Conservation (phyloP, 805 yeast genomes). For the Brettanomyces bruxellensis region DNA sequence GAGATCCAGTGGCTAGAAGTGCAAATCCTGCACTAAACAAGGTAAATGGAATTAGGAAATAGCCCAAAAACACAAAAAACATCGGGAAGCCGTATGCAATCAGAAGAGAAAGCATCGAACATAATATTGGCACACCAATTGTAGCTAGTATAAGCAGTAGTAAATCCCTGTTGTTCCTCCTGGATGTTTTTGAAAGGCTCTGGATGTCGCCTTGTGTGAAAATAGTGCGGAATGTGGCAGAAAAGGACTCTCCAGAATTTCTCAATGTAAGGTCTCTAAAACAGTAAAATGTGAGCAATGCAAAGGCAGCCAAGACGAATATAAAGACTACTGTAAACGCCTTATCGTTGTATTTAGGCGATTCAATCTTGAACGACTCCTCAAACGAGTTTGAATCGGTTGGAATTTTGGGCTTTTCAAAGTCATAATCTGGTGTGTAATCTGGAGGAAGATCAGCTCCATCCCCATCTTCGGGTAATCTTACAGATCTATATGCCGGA, state of each 20-base stretch:
- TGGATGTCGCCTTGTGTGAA: background rate
- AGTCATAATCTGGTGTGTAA: slow-evolving; percentile 10
- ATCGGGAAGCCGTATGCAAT: slow-evolving; percentile 21
- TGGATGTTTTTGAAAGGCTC: slow-evolving; percentile 1
- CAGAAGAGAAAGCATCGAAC: slow-evolving; percentile 12
- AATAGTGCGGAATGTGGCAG: background rate
- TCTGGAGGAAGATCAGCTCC: background rate
- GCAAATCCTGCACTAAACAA: slow-evolving; percentile 15
- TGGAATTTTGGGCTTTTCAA: slow-evolving; percentile 24
- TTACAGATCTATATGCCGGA: background rate
- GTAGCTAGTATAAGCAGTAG: slow-evolving; percentile 7
- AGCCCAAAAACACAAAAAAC: slow-evolving; percentile 21
- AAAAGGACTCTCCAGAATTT: background rate
- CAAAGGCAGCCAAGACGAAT: slow-evolving; percentile 13
- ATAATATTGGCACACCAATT: slow-evolving; percentile 13
- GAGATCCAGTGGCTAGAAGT: slow-evolving; percentile 12
- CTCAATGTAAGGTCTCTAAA: background rate
- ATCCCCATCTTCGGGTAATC: background rate
- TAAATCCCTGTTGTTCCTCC: slow-evolving; percentile 3
- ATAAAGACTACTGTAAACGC: slow-evolving; percentile 49
- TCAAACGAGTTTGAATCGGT: slow-evolving; percentile 38
- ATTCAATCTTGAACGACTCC: slow-evolving; percentile 56
- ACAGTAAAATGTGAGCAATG: background rate
- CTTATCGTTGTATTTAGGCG: slow-evolving; percentile 64
- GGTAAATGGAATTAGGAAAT: slow-evolving; percentile 19